Base-by-base conservation (phyloP, 352 stramenopile species). In the Phytophthora ohioensis region DNA sequence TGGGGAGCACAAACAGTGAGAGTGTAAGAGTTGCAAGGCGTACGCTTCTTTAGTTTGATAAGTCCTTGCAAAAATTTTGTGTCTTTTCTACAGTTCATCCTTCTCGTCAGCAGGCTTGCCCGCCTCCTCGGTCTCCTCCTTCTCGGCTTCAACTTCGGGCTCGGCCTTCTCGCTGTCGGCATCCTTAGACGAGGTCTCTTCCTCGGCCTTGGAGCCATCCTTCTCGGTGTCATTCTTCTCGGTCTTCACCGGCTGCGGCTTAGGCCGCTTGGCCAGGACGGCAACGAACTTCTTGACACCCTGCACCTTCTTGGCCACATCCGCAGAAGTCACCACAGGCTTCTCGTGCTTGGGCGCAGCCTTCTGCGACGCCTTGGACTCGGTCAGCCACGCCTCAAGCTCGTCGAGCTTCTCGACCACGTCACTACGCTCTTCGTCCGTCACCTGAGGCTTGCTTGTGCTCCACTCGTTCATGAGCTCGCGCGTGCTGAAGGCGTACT, bases 351-450 rank as follows among this genome's bases (percentile, higher is more conserved):
- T 85, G 1, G 82, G 76, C 45, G 93, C 82, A 41, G 76, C 80
- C 64, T 95, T 90, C 62, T 89, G 86, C 30, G 42, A 58, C 17
- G 38, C 36, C 55, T 90, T 87, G 31, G 93, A 86, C 31, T 93
- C 83, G 2, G 81, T 82, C 43, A 99, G 69, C 92, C 91, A 98
- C 52, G 76, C 80, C 46, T 88, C 79, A 34, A 96, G 80, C 56
- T 95, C 87, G 30, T 87, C 82, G 3, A 98, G 77, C 72, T 97
- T 97, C 43, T 90, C 87, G n/a, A 91, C 35, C 12, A 98, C 87
- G 31, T 98, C 91, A 31, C 73, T 76, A 36, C 91, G 88, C 76
- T 98, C 95, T 31, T 96, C 85, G n/a, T 97, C 88, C n/a, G 90
- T 97, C 46, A 98, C 85, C 60, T 93, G 86, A 41, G 89, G 89